Evolutionary conservation across 2,329 filamentous ascomycete species (phyloP).

Genomic region (Hymenoscyphus occultus): DNA sequence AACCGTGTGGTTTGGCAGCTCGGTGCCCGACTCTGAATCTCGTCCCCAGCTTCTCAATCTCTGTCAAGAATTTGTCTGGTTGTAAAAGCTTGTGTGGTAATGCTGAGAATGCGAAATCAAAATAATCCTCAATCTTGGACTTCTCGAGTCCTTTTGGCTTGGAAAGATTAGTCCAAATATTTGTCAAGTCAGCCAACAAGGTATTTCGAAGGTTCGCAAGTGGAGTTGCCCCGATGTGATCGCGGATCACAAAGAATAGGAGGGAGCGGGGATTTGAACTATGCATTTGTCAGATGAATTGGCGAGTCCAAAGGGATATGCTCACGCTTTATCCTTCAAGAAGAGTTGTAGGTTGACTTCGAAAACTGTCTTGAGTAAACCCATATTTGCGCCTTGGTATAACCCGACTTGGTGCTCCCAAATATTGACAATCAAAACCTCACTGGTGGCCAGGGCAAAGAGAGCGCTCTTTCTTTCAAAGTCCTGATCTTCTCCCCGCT

Average conservation of each 20-base stretch:
- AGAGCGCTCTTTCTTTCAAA: conserved; percentile 98
- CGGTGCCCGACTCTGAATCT: conserved; percentile 82
- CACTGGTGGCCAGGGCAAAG: conserved; percentile 94
- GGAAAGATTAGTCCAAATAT: conserved; percentile 89
- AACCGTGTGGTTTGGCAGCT: conserved; percentile 58
- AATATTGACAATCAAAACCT: conserved; percentile 97
- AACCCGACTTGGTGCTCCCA: conserved; percentile 99
- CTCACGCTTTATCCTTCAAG: conserved; percentile 88
- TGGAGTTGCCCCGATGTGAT: conserved; percentile 90
- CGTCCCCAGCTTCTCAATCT: conserved; percentile 74
- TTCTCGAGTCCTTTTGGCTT: conserved; percentile 87
- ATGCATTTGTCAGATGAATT: conserved; percentile 26
- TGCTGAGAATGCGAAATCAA: conserved; percentile 95
- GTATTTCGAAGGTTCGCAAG: conserved; percentile 87
- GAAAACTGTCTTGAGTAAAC: conserved; percentile 95
- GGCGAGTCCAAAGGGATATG: conserved; percentile 19
- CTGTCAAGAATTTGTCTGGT: conserved; percentile 81
- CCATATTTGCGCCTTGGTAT: conserved; percentile 99
- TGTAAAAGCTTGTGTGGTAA: conserved; percentile 96
- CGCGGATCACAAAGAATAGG: conserved; percentile 97
- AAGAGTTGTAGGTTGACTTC: conserved; percentile 98
- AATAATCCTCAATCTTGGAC: conserved; percentile 92
- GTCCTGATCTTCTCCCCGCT: conserved; percentile 96
- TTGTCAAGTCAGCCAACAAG: conserved; percentile 81
- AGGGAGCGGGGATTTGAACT: conserved; percentile 86